These are phyloP conservation scores for Leccinum griseonigrum DNA, from an alignment of 1,284 basidiomycete genomes.

Conservation along the genomic window DNA sequence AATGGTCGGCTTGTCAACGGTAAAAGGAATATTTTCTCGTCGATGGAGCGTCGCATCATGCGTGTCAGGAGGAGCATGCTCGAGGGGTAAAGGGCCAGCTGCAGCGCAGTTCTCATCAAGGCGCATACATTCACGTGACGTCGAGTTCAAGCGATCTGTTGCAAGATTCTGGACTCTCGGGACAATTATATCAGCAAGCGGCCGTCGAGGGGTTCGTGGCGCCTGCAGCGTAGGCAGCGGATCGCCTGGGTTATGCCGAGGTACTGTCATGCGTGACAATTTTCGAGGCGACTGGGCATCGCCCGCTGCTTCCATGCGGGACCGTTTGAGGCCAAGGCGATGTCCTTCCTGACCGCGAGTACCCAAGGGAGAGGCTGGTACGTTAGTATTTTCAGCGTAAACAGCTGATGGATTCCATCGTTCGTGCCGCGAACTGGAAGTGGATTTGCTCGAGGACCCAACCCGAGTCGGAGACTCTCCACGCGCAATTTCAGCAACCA, in stretches of 20 bases:
- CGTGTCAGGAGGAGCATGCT: not conserved
- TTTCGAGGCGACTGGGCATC: conserved; percentile 8
- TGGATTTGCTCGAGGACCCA: conserved; percentile 1
- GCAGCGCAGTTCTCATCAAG: not conserved
- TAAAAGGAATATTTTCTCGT: not conserved
- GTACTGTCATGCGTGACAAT: conserved; percentile 8
- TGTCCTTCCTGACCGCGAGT: not conserved
- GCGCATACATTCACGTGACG: conserved; percentile 15
- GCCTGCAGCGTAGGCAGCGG: conserved; percentile 1
- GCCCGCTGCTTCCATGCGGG: conserved; percentile 9
- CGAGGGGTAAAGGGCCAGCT: not conserved
- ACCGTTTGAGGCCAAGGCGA: conserved; percentile 10
- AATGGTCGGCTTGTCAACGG: not conserved
- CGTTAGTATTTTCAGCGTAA: not conserved
- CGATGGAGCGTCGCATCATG: not conserved
- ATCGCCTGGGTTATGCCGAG: not conserved
- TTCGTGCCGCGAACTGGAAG: conserved; percentile 1
- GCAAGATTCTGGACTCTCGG: not conserved
- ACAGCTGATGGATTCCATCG: not conserved
- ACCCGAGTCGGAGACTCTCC: conserved; percentile 5
- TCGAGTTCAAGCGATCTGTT: not conserved
- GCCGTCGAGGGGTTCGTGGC: conserved; percentile 20
- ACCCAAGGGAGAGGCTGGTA: conserved; percentile 12
- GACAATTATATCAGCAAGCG: conserved; percentile 17
- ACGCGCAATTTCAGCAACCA: conserved; percentile 10